Base-by-base conservation (phyloP, 352 stramenopile species). In the Pythium periplocum region DNA sequence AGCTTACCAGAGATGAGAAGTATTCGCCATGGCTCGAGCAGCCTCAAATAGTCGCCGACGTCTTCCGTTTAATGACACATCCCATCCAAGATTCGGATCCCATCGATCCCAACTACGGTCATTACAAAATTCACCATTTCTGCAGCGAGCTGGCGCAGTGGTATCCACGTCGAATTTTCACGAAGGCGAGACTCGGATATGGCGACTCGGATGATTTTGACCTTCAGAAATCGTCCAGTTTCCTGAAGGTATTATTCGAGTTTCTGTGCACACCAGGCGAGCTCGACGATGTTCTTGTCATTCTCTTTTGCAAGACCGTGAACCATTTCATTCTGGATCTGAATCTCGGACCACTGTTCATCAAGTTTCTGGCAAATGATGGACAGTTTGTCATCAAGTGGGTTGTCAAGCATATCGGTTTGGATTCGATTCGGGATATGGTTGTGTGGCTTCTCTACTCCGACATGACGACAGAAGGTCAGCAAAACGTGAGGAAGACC, bases 251-350 rank as follows among this genome's bases (percentile, higher is more conserved):
- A 11, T 65, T 94, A 4, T 91, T 91, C 53, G 87, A 86, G 34
- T 94, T 94, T 55, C 59, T 93, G 12, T 94, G 79, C 46, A 80
- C 66, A 6, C 67, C 72, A 1, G 68, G 80, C 7, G 65, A 73
- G 11, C 66, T 91, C 17, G 84, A 94, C 44, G 77, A 92, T 33
- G 84, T 94, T 6, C 52, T 91, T 10, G 46, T 94, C 31, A 71
- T 94, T 43, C 64, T 94, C 8, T 94, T 94, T 55, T 94, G 84
- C 71, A 92, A 94, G 62, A 82, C 91, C 17, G 56, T 90, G 47
- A 91, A 93, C 53, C 76, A 87, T 47, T 87, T 83, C n/a, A 82
- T 93, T 46, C 57, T 90, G 49, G 79, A 76, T 30, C 68, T 87
- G 50, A 78, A 78, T 34, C 58, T 94, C 47, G 84, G 84, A 48